Percentiles rank a stretch among this genome's conserved stretches.
Evolutionary conservation across 495 filamentous ascomycete genomes (phyloP).

Genomic region (Podospora anserina): DNA sequence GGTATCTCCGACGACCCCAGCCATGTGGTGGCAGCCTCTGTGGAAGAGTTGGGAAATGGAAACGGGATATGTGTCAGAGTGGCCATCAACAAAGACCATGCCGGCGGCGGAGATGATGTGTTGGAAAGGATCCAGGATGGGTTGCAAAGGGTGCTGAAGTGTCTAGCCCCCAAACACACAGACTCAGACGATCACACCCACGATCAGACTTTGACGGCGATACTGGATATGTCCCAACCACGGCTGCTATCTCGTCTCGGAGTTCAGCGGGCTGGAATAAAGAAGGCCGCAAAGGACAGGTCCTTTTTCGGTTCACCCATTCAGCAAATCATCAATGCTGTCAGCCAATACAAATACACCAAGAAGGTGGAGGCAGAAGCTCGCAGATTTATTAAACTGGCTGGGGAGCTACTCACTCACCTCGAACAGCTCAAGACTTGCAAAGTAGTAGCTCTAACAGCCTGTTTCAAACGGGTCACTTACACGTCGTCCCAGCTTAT

Average conservation of each 20-base stretch:
- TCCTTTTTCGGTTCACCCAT: constrained; percentile 8
- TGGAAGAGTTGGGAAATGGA: constrained; percentile 31
- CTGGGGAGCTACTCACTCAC: neutral
- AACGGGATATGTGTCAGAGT: constrained; percentile 34
- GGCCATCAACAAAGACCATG: constrained; percentile 37
- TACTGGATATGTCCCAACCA: constrained; percentile 36
- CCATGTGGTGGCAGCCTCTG: constrained; percentile 39
- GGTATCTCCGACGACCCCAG: constrained; percentile 30
- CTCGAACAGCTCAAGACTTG: constrained; percentile 6
- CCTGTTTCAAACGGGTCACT: constrained; percentile 9
- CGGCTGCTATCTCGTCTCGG: constrained; percentile 33
- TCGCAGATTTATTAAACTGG: constrained; percentile 1
- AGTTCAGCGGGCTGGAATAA: constrained; percentile 12
- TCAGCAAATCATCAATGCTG: constrained; percentile 3
- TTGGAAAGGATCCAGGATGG: constrained; percentile 29
- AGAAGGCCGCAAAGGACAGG: neutral
- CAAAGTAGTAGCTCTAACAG: neutral
- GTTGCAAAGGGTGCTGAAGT: constrained; percentile 32
- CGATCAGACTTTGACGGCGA: constrained; percentile 30
- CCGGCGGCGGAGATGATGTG: constrained; percentile 11
- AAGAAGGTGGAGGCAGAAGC: neutral
- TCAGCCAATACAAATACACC: neutral
- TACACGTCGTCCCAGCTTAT: constrained; percentile 7
- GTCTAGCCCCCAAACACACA: constrained; percentile 19
- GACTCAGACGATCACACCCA: constrained; percentile 5